A percentile compares a stretch with the other conserved stretches of the same genome.
Conservation (phyloP, 805 yeast genomes). For the Ogataea methylovora region DNA sequence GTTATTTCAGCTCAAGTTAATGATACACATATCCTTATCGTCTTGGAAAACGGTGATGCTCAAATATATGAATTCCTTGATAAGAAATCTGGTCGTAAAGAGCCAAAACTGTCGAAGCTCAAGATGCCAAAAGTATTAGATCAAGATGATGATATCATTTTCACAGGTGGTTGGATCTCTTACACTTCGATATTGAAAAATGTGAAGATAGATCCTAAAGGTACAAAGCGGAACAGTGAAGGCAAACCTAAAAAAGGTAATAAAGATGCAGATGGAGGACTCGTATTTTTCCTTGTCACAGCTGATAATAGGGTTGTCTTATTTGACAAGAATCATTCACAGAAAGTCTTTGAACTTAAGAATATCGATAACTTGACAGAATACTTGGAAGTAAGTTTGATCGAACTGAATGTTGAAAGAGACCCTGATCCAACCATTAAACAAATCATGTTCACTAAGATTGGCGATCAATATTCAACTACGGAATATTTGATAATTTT, state of each 20-base stretch:
- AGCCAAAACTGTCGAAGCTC: slow-evolving; percentile 16
- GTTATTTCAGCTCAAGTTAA: slow-evolving; percentile 54
- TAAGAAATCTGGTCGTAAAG: slow-evolving; percentile 1
- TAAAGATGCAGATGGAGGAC: slow-evolving; percentile 20
- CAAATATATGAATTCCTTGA: slow-evolving; percentile 40
- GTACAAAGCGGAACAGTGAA: slow-evolving; percentile 17
- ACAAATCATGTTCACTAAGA: slow-evolving; percentile 51
- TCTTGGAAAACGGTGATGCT: slow-evolving; percentile 66
- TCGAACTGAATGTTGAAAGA: slow-evolving; percentile 39
- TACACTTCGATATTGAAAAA: slow-evolving; percentile 40
- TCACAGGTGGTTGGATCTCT: slow-evolving; percentile 63
- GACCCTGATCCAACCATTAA: slow-evolving; percentile 71
- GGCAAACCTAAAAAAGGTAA: slow-evolving; percentile 16
- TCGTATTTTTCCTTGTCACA: slow-evolving; percentile 59
- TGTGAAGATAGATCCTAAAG: slow-evolving; percentile 24
- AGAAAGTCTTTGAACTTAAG: slow-evolving; percentile 45
- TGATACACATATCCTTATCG: slow-evolving; percentile 57
- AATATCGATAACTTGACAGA: slow-evolving; percentile 41
- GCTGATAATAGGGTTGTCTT: slow-evolving; percentile 70
- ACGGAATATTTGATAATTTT: slow-evolving; percentile 64
- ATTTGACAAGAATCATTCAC: slow-evolving; percentile 48
- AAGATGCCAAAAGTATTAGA: slow-evolving; percentile 27
- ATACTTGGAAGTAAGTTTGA: slow-evolving; percentile 32
- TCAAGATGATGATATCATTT: slow-evolving; percentile 27
- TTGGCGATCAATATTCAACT: slow-evolving; percentile 50